Conservation (phyloP, 306 rosid species). For the Herpetospermum pedunculosum region DNA sequence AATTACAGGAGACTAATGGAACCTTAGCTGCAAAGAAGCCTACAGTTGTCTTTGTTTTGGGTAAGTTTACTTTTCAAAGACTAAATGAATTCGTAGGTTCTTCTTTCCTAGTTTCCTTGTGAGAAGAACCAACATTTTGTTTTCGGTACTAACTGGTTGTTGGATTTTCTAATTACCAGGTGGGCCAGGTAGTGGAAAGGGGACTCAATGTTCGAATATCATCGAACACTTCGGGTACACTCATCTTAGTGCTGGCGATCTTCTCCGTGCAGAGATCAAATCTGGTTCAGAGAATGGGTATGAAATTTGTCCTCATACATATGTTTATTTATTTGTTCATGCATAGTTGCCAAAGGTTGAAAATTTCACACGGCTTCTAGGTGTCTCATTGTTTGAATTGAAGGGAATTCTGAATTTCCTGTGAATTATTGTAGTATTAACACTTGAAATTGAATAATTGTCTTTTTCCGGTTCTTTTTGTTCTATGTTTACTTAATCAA, state of each 20-base stretch:
- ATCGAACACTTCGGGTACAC: conserved; percentile 62
- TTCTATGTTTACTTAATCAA: background rate
- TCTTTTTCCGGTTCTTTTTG: background rate
- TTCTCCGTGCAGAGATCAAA: conserved; percentile 85
- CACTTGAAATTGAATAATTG: background rate
- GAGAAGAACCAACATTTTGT: background rate
- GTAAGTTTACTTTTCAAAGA: conserved; percentile 26
- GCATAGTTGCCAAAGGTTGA: background rate
- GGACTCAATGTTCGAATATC: conserved; percentile 86
- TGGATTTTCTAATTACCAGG: conserved; percentile 37
- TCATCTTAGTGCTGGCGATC: conserved; percentile 99
- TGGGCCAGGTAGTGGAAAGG: conserved; percentile 99
- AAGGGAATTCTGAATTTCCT: background rate
- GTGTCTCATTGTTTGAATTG: background rate
- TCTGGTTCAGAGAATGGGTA: conserved; percentile 99
- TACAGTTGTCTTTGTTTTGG: conserved; percentile 89
- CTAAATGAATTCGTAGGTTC: background rate
- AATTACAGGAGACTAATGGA: conserved; percentile 45
- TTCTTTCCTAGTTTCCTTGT: background rate
- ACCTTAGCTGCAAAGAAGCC: conserved; percentile 51
- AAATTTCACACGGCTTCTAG: background rate
- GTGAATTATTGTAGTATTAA: background rate
- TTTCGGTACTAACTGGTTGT: conserved; percentile 10
- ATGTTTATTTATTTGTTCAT: background rate
- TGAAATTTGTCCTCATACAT: conserved; percentile 7